Percentiles rank a stretch among this genome's conserved stretches.
phyloP scores from a whole-genome alignment of 768 basidiomycete genomes.

The Hortiboletus flavorubellus region DNA sequence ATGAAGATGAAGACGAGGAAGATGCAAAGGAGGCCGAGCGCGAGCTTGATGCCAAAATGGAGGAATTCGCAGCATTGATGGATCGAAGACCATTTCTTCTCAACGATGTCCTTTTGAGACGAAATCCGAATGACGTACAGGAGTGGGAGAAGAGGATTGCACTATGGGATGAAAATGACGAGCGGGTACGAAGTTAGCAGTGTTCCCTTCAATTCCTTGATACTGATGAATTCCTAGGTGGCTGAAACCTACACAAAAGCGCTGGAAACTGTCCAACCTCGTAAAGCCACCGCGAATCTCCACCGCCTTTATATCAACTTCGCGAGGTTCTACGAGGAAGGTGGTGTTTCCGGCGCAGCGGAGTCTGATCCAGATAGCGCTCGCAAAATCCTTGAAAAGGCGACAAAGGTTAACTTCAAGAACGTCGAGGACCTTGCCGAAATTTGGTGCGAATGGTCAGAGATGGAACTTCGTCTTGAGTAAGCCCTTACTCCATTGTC shows the following conservation, averaged over 20 bases:
- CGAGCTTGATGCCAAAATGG: conserved; percentile 87
- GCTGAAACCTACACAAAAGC: conserved; percentile 92
- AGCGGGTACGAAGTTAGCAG: conserved; percentile 56
- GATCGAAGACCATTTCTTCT: conserved; percentile 94
- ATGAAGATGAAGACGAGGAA: conserved; percentile 75
- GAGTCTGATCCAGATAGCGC: conserved; percentile 83
- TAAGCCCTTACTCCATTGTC: conserved; percentile 39
- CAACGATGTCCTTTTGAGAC: conserved; percentile 88
- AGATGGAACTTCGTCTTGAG: conserved; percentile 97
- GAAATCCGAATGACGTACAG: conserved; percentile 97
- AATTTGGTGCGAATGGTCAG: conserved; percentile 99
- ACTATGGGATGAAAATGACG: conserved; percentile 89
- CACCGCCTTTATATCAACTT: conserved; percentile 93
- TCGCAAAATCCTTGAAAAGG: conserved; percentile 91
- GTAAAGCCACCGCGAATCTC: conserved; percentile 86
- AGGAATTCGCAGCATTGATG: conserved; percentile 90
- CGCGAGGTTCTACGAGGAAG: conserved; percentile 96
- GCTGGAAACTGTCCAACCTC: conserved; percentile 80
- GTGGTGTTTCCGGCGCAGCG: conserved; percentile 75
- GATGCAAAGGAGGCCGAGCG: conserved; percentile 73
- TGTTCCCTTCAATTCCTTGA: background rate
- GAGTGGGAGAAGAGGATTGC: conserved; percentile 99
- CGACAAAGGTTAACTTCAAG: conserved; percentile 86
- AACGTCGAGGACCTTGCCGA: conserved; percentile 97
- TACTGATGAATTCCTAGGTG: conserved; percentile 47